A percentile compares a stretch with the other conserved stretches of the same genome.
These are phyloP conservation scores for Candida glucosophila DNA, from an alignment of 1,139 yeast genomes.

Conservation along the genomic window DNA sequence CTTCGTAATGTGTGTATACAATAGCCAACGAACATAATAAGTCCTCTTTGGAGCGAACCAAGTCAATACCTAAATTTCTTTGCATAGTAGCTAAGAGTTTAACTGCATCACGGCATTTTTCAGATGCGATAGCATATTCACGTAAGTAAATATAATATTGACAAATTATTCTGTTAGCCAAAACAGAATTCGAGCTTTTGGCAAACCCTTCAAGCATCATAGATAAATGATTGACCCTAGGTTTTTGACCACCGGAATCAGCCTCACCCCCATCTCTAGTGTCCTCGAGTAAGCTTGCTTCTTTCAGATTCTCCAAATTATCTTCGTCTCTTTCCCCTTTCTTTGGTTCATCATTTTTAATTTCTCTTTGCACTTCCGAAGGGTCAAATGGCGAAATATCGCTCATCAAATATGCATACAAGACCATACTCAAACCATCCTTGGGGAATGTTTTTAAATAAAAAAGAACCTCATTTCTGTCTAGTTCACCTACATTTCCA, in stretches of 20 bases:
- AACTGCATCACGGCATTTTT: constrained; percentile 55
- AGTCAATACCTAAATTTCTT: constrained; percentile 36
- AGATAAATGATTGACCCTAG: constrained; percentile 46
- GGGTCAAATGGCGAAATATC: constrained; percentile 56
- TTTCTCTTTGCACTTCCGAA: constrained; percentile 7
- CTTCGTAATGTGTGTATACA: constrained; percentile 74
- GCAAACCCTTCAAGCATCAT: constrained; percentile 48
- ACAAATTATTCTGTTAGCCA: constrained; percentile 60
- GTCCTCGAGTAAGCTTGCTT: constrained; percentile 5
- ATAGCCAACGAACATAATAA: constrained; percentile 63
- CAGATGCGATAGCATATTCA: constrained; percentile 59
- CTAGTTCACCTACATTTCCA: constrained; percentile 38
- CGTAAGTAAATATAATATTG: constrained; percentile 51
- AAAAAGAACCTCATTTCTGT: constrained; percentile 34
- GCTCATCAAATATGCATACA: constrained; percentile 54
- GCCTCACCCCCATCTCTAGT: constrained; percentile 9
- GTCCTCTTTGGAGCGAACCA: constrained; percentile 48
- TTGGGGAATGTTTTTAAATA: constrained; percentile 52
- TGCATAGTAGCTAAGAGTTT: constrained; percentile 42
- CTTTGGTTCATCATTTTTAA: constrained; percentile 9
- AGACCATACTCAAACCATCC: constrained; percentile 56
- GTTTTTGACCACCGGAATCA: constrained; percentile 26
- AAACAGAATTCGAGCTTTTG: constrained; percentile 38
- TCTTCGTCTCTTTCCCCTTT: constrained; percentile 12
- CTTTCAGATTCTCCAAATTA: not conserved